These are phyloP conservation scores for Alternaria sp. DNA, from an alignment of 2,329 filamentous ascomycete species.

Conservation along the genomic window DNA sequence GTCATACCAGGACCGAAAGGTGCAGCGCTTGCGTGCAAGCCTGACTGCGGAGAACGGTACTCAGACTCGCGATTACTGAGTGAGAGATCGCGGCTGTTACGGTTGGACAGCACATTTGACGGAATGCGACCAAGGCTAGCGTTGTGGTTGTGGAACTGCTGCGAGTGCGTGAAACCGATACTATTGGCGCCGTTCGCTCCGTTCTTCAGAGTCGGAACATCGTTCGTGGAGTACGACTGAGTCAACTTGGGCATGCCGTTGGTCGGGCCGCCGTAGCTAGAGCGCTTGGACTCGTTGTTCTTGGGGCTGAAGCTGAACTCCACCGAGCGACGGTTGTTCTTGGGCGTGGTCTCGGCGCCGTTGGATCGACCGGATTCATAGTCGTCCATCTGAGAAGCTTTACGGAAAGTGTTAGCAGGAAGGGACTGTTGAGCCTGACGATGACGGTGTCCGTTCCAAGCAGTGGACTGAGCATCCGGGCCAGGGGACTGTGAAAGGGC, in stretches of 20 bases:
- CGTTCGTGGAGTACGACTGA: constrained; percentile 88
- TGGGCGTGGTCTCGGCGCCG: constrained; percentile 50
- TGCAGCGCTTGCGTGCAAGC: constrained; percentile 78
- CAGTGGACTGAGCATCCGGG: constrained; percentile 62
- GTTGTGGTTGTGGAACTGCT: constrained; percentile 73
- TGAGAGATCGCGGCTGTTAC: constrained; percentile 76
- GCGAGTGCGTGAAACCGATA: constrained; percentile 56
- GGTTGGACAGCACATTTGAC: constrained; percentile 66
- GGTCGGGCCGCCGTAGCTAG: constrained; percentile 58
- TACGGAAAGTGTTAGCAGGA: constrained; percentile 60
- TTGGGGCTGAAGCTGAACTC: constrained; percentile 53
- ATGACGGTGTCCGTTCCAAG: constrained; percentile 69
- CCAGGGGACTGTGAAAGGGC: constrained; percentile 72
- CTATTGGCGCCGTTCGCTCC: constrained; percentile 51
- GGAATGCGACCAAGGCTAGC: constrained; percentile 82
- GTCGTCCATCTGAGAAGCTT: constrained; percentile 46
- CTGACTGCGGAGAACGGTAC: constrained; percentile 68
- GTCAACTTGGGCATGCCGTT: constrained; percentile 76
- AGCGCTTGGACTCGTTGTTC: constrained; percentile 51
- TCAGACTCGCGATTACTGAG: constrained; percentile 55
- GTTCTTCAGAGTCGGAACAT: constrained; percentile 84
- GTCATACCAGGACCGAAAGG: constrained; percentile 74
- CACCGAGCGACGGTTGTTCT: constrained; percentile 56
- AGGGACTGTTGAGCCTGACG: constrained; percentile 68
- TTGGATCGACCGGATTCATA: constrained; percentile 44